Evolutionary conservation across 768 basidiomycete genomes (phyloP), one percentile per base, ranked within the genome.

Genomic region (Boletus rubescentipes): DNA sequence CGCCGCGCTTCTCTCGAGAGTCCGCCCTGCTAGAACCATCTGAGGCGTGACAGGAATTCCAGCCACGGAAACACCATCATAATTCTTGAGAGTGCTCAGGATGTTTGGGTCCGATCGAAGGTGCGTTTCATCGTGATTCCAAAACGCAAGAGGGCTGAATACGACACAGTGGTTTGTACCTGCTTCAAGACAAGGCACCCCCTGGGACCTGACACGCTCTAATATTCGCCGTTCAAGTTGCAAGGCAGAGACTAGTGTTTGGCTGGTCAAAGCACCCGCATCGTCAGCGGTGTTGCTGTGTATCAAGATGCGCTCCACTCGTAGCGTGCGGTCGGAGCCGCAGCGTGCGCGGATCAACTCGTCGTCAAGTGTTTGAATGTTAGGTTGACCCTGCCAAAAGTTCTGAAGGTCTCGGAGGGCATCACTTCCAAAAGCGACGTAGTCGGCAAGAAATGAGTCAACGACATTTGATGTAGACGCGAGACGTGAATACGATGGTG

Each of bases 21-120:
- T 75, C 53, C 87, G 77, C 18, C 88, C 85, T 9, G 89, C 88
- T 35, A 93, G 72, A 30, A 91, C 87, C 86, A 91, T 91, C 40
- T 81, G 77, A 2, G 86, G 81, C 10, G 83, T 85, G 43, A 93
- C 70, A 20, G 81, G 76, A 29, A 93, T 78, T 26, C 84, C 86
- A 44, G 79, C 77, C n/a, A 84, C 62, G 18, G 86, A 78, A 29
- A 81, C 68, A 11, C 56, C 57, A 60, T 87, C 87, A 37, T 75
- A 71, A 35, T 73, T 71, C 54, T 76, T 79, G 54, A 93, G 73
- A 2, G 87, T 84, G 46, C 81, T 76, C 49, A 84, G 69, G 29
- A 91, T 75, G 61, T 84, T 79, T 38, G 61, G 48, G 64, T 89
- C 87, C 6, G 78, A 73, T 39, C 64, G 70, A 31, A 93, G 69